phyloP scores from a whole-genome alignment of 257 asterid species.

The Solanum virginianum region DNA sequence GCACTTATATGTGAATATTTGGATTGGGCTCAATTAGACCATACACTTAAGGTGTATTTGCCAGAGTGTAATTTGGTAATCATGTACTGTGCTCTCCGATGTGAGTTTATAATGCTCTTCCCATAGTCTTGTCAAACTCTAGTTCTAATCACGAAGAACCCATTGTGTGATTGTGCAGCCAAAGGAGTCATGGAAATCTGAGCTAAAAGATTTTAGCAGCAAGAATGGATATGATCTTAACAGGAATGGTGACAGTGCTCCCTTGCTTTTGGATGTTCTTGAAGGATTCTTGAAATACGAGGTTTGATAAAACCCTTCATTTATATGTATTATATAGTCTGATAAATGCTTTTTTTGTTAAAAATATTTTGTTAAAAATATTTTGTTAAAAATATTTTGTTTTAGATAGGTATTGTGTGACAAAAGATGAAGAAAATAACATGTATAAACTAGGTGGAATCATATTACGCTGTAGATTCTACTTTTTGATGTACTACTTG shows the following conservation, averaged over 20 bases:
- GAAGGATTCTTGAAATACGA: conserved; percentile 98
- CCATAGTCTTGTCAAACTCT: not conserved
- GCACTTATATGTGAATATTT: conserved; percentile 82
- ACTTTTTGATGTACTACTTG: not conserved
- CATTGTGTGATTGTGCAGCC: conserved; percentile 37
- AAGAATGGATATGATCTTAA: conserved; percentile 89
- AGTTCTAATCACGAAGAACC: not conserved
- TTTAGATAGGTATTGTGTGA: not conserved
- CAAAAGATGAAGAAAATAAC: not conserved
- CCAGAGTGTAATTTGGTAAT: conserved; percentile 91
- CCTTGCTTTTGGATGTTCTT: conserved; percentile 95
- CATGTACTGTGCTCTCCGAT: not conserved
- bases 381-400: not conserved
- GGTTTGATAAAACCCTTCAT: conserved; percentile 28
- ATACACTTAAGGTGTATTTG: conserved; percentile 72
- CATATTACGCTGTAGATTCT: not conserved
- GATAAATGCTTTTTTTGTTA: not conserved
- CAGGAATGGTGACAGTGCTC: conserved; percentile 88
- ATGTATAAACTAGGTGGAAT: not conserved
- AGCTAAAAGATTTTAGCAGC: conserved; percentile 83
- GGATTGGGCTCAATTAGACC: conserved; percentile 93
- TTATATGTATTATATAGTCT: not conserved
- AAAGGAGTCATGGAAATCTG: conserved; percentile 91
- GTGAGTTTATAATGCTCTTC: not conserved
- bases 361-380: not conserved